These are phyloP conservation scores for Pseudogymnoascus sp. DNA, from an alignment of 2,329 filamentous ascomycete genomes.

Conservation along the genomic window DNA sequence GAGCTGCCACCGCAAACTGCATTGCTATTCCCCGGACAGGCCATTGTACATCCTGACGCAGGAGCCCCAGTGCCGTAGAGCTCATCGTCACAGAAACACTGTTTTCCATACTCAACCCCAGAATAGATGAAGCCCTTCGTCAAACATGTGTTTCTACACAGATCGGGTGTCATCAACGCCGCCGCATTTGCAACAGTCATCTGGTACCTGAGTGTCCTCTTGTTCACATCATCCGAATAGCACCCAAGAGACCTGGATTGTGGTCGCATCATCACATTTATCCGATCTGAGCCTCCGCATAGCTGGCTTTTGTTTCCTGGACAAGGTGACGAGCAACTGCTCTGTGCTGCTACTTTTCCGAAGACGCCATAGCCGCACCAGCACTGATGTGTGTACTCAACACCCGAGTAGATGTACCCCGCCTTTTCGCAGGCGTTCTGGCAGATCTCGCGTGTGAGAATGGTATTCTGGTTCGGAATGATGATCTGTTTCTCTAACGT, in stretches of 20 bases:
- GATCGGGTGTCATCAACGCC: slow-evolving; percentile 10
- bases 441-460: slow-evolving; percentile 1
- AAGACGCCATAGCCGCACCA: neutral
- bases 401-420: neutral
- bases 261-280: neutral
- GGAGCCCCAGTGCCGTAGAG: neutral
- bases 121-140: slow-evolving; percentile 2
- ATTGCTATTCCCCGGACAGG: neutral
- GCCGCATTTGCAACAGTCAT: neutral
- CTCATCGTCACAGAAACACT: slow-evolving; percentile 6
- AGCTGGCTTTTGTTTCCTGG: neutral
- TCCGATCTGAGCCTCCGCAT: neutral
- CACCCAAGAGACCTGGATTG: neutral
- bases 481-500: neutral
- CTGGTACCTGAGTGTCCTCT: neutral
- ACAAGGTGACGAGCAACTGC: neutral
- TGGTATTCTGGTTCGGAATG: neutral
- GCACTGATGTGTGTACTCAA: slow-evolving; percentile 2
- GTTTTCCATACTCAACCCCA: neutral
- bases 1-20: neutral
- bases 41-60: neutral
- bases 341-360: neutral
- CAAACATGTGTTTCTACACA: neutral
- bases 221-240: neutral
- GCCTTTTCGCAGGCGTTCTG: neutral